A percentile compares a stretch with the other conserved stretches of the same genome.
These are phyloP conservation scores for Yamadazyma siamensis DNA, from an alignment of 1,139 yeast species.

Conservation along the genomic window DNA sequence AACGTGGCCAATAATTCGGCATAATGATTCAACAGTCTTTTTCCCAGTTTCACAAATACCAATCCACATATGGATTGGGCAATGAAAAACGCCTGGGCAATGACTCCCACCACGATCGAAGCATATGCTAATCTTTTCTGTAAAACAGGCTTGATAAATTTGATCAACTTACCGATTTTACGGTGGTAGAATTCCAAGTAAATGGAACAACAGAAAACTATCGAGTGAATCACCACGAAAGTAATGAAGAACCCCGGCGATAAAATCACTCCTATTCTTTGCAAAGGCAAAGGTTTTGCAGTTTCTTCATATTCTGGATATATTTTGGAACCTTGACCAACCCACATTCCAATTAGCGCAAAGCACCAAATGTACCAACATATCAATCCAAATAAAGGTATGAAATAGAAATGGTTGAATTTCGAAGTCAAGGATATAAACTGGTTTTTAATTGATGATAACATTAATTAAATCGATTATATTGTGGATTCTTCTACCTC, in stretches of 20 bases:
- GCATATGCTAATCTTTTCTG: conserved; percentile 27
- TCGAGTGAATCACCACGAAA: conserved; percentile 22
- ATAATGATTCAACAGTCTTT: conserved; percentile 21
- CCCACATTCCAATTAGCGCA: conserved; percentile 24
- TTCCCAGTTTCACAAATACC: conserved; percentile 17
- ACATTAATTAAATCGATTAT: conserved; percentile 6
- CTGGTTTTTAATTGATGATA: conserved; percentile 9
- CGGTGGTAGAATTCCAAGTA: conserved; percentile 30
- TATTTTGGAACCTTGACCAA: conserved; percentile 17
- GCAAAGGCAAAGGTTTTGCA: conserved; percentile 21
- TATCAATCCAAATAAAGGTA: conserved; percentile 25
- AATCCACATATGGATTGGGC: conserved; percentile 22
- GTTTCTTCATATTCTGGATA: conserved; percentile 21
- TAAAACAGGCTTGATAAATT: conserved; percentile 24
- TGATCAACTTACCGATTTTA: conserved; percentile 29
- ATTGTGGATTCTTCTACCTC: conserved; percentile 1
- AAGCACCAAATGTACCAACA: conserved; percentile 27
- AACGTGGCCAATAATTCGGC: conserved; percentile 24
- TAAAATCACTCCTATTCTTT: conserved; percentile 26
- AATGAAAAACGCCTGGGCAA: conserved; percentile 25
- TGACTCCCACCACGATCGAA: conserved; percentile 20
- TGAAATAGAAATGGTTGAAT: conserved; percentile 25
- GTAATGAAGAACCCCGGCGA: conserved; percentile 23
- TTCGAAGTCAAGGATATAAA: conserved; percentile 18
- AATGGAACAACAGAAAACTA: conserved; percentile 24